Evolutionary conservation across 139 green algal genomes (phyloP), one percentile per base, ranked within the genome.

Genomic region (Haematococcus sp.): DNA sequence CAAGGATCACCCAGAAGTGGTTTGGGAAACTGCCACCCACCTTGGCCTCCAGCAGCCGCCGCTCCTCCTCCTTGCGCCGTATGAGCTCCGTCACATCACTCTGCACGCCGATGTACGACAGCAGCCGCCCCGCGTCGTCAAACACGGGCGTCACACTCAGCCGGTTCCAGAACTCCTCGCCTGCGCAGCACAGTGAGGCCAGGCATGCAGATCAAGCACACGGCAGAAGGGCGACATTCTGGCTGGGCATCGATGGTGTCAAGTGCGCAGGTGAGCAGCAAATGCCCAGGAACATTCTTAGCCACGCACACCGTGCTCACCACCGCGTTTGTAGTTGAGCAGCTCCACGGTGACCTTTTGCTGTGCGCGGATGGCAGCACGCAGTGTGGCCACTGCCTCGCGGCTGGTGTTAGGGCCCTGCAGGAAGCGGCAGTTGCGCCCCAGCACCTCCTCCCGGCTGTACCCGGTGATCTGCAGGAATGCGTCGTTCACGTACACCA

Each of bases 361-460:
- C 49, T 25, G 32, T 19, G 31, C 68, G 2, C 20, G 9, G 13
- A 67, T 22, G 2, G 68, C 68, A 2, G 31, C 31, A 5, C 32
- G 20, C n/a, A 74, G 52, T 9, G 33, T 51, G n/a, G 33, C 52
- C 31, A 74, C 28, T 13, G 68, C 68, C 7, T 70, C 43, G 22
- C 20, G 46, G 23, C n/a, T 43, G n/a, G 61, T 66, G 27, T 61
- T 40, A 25, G 31, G 23, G 59, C 71, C 63, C 20, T 77, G 61
- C 59, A 96, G 76, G 77, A 96, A 97, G 69, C 94, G 86, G 74
- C 86, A 98, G 87, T 98, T 98, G 68, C 86, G 82, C 0, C 94
- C 94, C 27, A 98, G 80, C 31, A 88, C 77, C 68, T 84, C 71
- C 25, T 70, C 35, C 11, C 69, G 80, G 31, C 80, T 55, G 46